A percentile compares a stretch with the other conserved stretches of the same genome.
Evolutionary conservation across 805 yeast genomes (phyloP).

Genomic region (Yarrowia sp.): DNA sequence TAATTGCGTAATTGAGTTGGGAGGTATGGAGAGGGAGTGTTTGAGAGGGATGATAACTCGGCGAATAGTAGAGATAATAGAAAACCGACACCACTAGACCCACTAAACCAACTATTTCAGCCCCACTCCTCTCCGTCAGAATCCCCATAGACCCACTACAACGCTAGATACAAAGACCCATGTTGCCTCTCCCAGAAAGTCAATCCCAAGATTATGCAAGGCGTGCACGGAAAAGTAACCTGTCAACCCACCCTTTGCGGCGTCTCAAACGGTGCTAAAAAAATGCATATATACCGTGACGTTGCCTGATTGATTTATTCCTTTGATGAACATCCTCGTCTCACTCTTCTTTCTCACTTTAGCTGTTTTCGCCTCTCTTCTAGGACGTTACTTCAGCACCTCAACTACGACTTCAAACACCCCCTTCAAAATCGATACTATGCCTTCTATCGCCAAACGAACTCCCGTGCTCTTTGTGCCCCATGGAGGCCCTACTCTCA

Average conservation of each 20-base stretch:
- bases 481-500: conserved; percentile 81
- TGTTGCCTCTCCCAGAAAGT: too few relatives aligned
- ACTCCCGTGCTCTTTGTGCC: conserved; percentile 64
- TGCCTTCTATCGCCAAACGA: conserved; percentile 25
- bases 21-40: background rate
- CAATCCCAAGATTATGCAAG: conserved; percentile 12
- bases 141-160: background rate
- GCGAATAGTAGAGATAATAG: background rate
- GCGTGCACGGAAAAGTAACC: background rate
- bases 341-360: conserved; percentile 7
- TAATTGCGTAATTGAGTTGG: background rate
- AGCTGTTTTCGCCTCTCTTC: background rate
- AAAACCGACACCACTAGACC: background rate
- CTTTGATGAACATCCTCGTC: background rate
- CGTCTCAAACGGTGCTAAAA: background rate
- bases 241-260: background rate
- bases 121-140: background rate
- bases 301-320: background rate
- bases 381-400: background rate
- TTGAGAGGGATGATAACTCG: too few relatives aligned
- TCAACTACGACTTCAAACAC: background rate
- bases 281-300: background rate
- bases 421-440: background rate
- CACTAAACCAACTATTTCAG: background rate
- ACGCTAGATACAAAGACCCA: background rate